Evolutionary conservation across 495 filamentous ascomycete genomes (phyloP), one percentile per base, ranked within the genome.

Genomic region (Penicillium canariense): DNA sequence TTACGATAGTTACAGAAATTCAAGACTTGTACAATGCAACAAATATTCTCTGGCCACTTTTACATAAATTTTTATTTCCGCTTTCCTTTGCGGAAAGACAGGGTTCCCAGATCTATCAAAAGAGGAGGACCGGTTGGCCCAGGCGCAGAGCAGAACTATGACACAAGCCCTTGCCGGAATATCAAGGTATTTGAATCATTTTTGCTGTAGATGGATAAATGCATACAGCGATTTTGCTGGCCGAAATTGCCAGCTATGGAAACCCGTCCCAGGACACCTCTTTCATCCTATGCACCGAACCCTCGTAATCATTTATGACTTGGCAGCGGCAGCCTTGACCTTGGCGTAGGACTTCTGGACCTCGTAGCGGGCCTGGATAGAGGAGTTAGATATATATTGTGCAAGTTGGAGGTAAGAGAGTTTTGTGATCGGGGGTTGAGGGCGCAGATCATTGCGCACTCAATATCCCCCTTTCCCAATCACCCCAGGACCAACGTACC

Each of bases 311-410:
- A 68, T 73, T 68, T 77, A 81, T 68, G 74, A 69, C 71, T 81
- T 79, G 60, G 71, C 65, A 71, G 83, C 79, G 58, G 75, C 67
- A 59, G 81, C 79, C 62, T 76, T 73, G 67, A 89, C 79, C 81
- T 93, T 91, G 63, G 90, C 87, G 62, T 89, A 78, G 62, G 90
- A 84, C 86, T 96, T 97, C 77, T 86, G 89, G 76, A 96, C 86
- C 82, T 96, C 93, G 81, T 90, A 97, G 69, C 92, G 87, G 70
- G 88, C 86, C 84, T 86, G 54, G 35, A 56, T 35, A 44, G 5
- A 46, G 58, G 39, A 42, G 56, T 69, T 48, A 70, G 50, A 47
- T 35, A 20, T 26, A 46, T 35, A 42, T 47, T 1, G 27, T 49
- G 36, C 23, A n/a, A 40, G 27, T 45, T 38, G 39, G 1, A 43